Base-by-base conservation (phyloP, 768 basidiomycete genomes). In the Xerocomus potaroensis region DNA sequence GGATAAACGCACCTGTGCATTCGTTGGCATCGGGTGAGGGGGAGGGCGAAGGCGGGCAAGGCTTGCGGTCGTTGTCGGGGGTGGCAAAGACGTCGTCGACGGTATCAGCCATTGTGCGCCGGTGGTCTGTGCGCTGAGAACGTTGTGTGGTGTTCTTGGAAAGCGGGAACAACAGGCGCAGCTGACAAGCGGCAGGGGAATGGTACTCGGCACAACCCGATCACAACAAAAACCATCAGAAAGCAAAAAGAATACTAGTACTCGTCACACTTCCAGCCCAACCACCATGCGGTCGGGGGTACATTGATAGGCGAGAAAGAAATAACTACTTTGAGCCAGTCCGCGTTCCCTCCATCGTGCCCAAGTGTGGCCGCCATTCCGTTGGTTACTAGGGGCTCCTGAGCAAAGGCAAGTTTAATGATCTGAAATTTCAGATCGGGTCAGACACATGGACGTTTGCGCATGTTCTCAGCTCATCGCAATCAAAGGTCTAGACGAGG, bases 11-110 rank as follows among this genome's bases (percentile, higher is more conserved):
- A 78, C 77, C 77, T 67, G 69, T 59, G 43, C 67, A 69, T 40
- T 66, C 67, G 52, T 54, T 61, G 50, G 64, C 58, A 51, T 72
- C 73, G 32, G 77, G 73, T 14, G 78, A 79, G 18, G 76, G 71
- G 8, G 78, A 58, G 31, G 65, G 55, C 8, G 64, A 64, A 0
- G 64, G 59, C 12, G 63, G 53, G 14, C 42, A 56, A 15, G 50
- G 45, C 37, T 57, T 66, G 43, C 26, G 48, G 51, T 58, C 61
- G 41, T 29, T 45, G 31, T 50, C 51, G 36, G 50, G 24, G 37
- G 22, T n/a, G 38, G 31, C 42, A 23, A 19, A 16, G 51, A 32
- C 33, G n/a, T 55, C 64, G 47, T 50, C 58, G 43, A 54, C 40
- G 51, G 51, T 56, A 55, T 58, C 61, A 48, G 54, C 18, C 64